Conservation (phyloP, 139 green algal genomes). For the Edaphochlamys debaryana region DNA sequence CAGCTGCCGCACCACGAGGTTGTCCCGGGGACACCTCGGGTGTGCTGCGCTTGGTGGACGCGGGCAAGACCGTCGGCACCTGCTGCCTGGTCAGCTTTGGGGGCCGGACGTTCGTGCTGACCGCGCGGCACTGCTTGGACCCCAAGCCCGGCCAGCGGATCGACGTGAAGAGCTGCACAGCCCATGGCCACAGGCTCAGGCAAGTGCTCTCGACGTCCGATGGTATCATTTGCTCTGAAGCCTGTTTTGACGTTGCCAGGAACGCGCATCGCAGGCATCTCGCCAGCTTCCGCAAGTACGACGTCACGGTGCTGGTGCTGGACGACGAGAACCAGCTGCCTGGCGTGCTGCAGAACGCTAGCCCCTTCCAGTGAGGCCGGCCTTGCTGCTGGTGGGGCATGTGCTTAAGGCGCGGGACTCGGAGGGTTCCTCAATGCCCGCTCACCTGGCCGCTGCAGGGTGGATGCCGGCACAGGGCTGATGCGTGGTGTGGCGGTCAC, state of each 20-base stretch:
- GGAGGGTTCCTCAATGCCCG: neutral
- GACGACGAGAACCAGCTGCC: neutral
- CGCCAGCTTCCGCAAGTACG: conserved; percentile 7
- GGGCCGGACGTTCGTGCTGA: neutral
- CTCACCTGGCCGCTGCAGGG: neutral
- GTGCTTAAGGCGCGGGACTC: neutral
- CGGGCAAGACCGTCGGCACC: neutral
- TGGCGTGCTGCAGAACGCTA: neutral
- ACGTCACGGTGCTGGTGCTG: conserved; percentile 19
- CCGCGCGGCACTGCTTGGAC: conserved; percentile 11
- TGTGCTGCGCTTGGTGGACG: conserved; percentile 15
- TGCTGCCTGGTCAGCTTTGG: conserved; percentile 5
- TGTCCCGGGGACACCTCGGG: neutral
- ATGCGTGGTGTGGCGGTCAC: neutral
- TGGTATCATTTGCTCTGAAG: neutral
- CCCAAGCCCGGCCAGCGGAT: conserved; percentile 13
- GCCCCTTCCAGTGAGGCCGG: conserved; percentile 14
- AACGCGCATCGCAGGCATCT: conserved; percentile 1
- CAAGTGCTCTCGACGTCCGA: conserved; percentile 4
- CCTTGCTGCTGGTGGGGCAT: neutral
- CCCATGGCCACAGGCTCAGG: conserved; percentile 14
- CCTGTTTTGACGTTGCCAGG: neutral
- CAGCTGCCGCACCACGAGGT: conserved; percentile 5
- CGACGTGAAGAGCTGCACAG: conserved; percentile 8
- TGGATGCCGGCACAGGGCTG: conserved; percentile 6